Base-by-base conservation (phyloP, 2,329 filamentous ascomycete species). In the Sarocladium kiliense region DNA sequence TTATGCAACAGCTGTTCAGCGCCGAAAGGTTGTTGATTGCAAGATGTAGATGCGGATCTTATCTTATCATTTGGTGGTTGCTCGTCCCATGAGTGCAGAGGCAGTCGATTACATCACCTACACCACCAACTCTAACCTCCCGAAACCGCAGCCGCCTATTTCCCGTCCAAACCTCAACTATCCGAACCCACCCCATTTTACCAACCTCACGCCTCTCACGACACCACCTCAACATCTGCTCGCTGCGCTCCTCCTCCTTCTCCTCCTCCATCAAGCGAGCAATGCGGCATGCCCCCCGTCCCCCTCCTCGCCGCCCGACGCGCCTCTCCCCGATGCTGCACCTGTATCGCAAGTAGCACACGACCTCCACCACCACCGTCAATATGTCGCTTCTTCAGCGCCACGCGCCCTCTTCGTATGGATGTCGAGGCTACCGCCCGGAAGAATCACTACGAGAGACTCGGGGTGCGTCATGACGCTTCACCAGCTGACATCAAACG, bases 401-500 rank as follows among this genome's bases (percentile, higher is more conserved):
- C 58, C 63, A 66, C 26, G 64, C 64, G n/a, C 62, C 67, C 57
- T 27, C 36, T 26, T n/a, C 32, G 32, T 3, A 39, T 18, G 47
- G n/a, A 21, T 27, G 27, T 51, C 34, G 50, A 53, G 36, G 34
- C 30, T 6, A 39, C 25, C 44, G n/a, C 27, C n/a, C 62, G 62
- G 62, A 75, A 67, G 62, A 91, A 85, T 58, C 88, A 96, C 74
- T 99, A 99, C 71, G 88, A 93, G 64, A 85, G 86, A 39, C 80
- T 99, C 53, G 81, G 86, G 41, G 71, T 99, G n/a, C 73, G 82
- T 0, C 77, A 79, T 41, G 80, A 81, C 60, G 92, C 93, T 39
- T 84, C 88, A 16, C 73, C 81, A 1, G 75, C 77, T 9, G 90
- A 96, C 54, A 92, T 97, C 58, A 97, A 97, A 72, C 93, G 89